Evolutionary conservation across 2,329 filamentous ascomycete species (phyloP), one percentile per base, ranked within the genome.

Genomic region (Penicillium sp.): DNA sequence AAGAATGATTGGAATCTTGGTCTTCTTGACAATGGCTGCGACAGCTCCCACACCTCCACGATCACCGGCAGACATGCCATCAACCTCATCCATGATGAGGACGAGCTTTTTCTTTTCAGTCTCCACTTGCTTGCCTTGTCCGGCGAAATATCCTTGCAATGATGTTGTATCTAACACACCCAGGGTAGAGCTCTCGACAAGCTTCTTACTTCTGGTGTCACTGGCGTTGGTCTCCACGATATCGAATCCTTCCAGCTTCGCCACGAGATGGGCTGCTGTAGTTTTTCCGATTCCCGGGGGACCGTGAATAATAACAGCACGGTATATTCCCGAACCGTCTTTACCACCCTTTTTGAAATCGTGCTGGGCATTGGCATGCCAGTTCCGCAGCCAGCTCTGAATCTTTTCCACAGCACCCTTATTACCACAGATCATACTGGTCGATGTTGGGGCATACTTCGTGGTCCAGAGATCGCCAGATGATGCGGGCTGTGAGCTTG

Each of bases 201-300:
- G 81, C 72, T 94, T 96, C 78, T 99, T 99, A 79, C 93, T 97
- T 71, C 94, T 85, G 3, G 91, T 89, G 71, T 99, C 94, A 75
- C 92, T 97, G 36, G 94, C 94, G 70, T 99, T 99, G 69, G 87
- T 94, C 78, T 99, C 94, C 13, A 99, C 81, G 43, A 97, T 84
- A 73, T 99, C 94, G 70, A 91, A 97, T 2, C 93, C 92, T 71
- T 96, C 92, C 21, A 97, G 78, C 69, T 92, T 95, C 0, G 94
- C 93, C 16, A 96, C 91, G 31, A 99, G 81, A 78, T 99, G 94
- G 25, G 94, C 94, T 49, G 95, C 91, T 33, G 94, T 99, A 2
- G 94, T 99, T 77, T 99, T 99, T 65, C 94, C 94, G 64, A 99
- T 96, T 19, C 94, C 94, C 31, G 94, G 94, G 16, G 94, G 93